Evolutionary conservation across 2,329 filamentous ascomycete genomes (phyloP).

Genomic region (Cladophialophora psammophila): DNA sequence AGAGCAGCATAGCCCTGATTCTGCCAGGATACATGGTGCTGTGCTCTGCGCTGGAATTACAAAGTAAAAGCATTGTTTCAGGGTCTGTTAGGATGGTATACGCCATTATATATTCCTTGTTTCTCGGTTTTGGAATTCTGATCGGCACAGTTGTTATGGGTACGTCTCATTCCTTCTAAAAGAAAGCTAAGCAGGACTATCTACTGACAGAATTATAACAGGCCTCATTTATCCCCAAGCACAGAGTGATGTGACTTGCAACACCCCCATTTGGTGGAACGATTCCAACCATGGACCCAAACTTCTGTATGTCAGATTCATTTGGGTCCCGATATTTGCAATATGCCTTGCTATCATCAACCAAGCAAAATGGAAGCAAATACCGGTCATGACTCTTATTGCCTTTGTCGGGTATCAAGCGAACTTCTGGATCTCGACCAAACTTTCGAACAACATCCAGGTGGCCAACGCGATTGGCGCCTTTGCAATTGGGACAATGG

Average conservation of each 20-base stretch:
- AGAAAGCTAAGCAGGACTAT: background rate
- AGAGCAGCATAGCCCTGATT: conserved; percentile 78
- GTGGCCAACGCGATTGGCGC: conserved; percentile 81
- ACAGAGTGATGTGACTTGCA: conserved; percentile 33
- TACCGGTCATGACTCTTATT: conserved; percentile 77
- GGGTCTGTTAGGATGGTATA: conserved; percentile 78
- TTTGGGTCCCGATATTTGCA: conserved; percentile 77
- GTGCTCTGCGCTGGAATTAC: conserved; percentile 69
- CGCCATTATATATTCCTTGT: conserved; percentile 75
- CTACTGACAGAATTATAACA: conserved; percentile 42
- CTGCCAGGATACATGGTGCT: conserved; percentile 72
- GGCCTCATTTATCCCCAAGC: conserved; percentile 34
- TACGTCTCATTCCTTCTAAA: conserved; percentile 43
- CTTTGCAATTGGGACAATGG: conserved; percentile 76
- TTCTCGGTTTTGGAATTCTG: conserved; percentile 76
- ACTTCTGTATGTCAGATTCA: conserved; percentile 60
- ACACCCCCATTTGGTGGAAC: conserved; percentile 31
- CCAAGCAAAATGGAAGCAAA: conserved; percentile 80
- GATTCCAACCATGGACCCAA: conserved; percentile 57
- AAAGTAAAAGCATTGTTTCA: conserved; percentile 72
- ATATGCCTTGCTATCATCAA: conserved; percentile 79
- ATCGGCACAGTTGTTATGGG: conserved; percentile 71
- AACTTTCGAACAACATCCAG: conserved; percentile 73
- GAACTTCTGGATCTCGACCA: conserved; percentile 73
- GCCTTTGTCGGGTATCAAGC: conserved; percentile 76